A percentile compares a stretch with the other conserved stretches of the same genome.
phyloP scores from a whole-genome alignment of 176 grass and related monocot species.

The Tuctoria greenei region DNA sequence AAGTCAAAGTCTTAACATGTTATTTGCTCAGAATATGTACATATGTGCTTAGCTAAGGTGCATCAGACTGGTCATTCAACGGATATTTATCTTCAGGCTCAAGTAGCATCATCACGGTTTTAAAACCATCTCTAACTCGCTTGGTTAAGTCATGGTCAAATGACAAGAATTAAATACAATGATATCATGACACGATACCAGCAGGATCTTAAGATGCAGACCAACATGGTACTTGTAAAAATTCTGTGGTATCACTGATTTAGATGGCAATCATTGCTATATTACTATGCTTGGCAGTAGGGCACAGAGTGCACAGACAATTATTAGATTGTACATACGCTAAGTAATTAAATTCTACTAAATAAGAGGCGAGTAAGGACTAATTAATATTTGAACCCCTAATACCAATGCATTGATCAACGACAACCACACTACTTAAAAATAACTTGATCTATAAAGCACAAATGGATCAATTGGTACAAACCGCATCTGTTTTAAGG shows the following conservation, averaged over 20 bases:
- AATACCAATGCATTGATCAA: background rate
- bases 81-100: slow-evolving; percentile 1
- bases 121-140: background rate
- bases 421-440: background rate
- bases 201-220: background rate
- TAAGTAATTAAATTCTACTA: slow-evolving; percentile 21
- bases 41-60: background rate
- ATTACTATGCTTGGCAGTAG: background rate
- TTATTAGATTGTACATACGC: slow-evolving; percentile 2
- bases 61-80: slow-evolving; percentile 14
- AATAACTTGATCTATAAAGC: background rate
- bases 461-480: slow-evolving; percentile 1
- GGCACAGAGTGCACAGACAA: background rate
- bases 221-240: slow-evolving; percentile 11
- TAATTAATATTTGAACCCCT: background rate
- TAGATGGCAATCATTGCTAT: background rate
- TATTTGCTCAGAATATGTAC: background rate
- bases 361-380: background rate
- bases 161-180: slow-evolving; percentile 3
- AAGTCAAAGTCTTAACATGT: background rate
- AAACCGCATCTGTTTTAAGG: slow-evolving; percentile 45
- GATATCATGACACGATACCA: slow-evolving; percentile 3
- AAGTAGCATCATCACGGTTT: slow-evolving; percentile 8
- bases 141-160: background rate
- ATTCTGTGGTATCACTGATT: background rate